Evolutionary conservation across 202 grass and related monocot genomes (phyloP).

Genomic region (Digitaria exilis): DNA sequence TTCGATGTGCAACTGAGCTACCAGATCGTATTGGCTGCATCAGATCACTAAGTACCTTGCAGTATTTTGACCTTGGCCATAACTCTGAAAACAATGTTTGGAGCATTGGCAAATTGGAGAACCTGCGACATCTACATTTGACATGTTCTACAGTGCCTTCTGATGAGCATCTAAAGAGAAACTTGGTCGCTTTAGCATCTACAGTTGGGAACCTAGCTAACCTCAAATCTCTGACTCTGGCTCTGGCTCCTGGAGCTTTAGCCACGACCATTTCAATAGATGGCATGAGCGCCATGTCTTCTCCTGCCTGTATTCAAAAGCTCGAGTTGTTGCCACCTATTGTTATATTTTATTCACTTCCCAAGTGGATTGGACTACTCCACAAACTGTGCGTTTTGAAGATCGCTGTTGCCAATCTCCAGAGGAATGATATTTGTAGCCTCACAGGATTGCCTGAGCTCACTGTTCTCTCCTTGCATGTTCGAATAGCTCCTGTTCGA

Average conservation of each 20-base stretch:
- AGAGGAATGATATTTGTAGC: too few relatives aligned
- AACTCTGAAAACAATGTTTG: neutral
- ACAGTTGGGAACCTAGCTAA: neutral
- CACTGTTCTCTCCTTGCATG: too few relatives aligned
- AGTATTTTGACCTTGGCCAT: neutral
- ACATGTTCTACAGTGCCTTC: neutral
- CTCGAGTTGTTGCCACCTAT: too few relatives aligned
- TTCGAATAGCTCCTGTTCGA: too few relatives aligned
- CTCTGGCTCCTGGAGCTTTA: neutral
- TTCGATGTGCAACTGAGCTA: neutral
- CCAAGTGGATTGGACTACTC: too few relatives aligned
- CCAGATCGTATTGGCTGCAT: neutral
- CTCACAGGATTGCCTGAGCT: too few relatives aligned
- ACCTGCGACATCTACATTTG: constrained; percentile 13
- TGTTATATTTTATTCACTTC: too few relatives aligned
- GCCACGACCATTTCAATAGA: neutral
- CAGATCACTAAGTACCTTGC: neutral
- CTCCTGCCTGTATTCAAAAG: too few relatives aligned
- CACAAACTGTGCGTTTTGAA: too few relatives aligned
- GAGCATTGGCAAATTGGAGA: neutral
- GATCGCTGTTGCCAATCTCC: too few relatives aligned
- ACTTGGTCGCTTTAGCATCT: neutral
- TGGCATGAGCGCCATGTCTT: too few relatives aligned
- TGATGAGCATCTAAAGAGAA: neutral
- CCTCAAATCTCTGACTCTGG: neutral